Evolutionary conservation across 1,139 yeast genomes (phyloP), one percentile per base, ranked within the genome.

Genomic region (Yamadazyma conglobata): DNA sequence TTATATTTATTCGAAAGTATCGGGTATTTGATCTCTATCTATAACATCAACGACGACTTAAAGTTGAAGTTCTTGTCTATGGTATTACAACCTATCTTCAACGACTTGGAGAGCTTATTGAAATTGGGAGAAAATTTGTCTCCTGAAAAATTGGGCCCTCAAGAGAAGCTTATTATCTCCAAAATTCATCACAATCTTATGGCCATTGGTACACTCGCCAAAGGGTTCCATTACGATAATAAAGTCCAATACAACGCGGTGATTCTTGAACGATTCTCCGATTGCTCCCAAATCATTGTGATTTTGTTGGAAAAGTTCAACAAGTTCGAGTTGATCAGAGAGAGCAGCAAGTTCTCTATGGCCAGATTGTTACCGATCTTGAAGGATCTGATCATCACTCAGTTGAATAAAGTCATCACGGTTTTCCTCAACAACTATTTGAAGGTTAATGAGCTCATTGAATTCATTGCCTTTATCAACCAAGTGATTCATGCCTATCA

Each of bases 161-260:
- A 27, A 19, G 28, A 31, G 13, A 30, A 30, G 25, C 15, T 70
- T 28, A 50, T 72, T 21, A 69, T 81, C 4, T 58, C 85, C 28
- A 93, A 87, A 52, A 80, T 88, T 2, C 96, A 91, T 54, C 96
- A 91, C 53, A 73, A 81, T 24, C 60, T 93, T 28, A 77, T 86
- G 78, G 91, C 96, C 0, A 75, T 91, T 32, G 96, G 96, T 21
- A 86, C 96, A 0, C 72, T 89, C 48, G 84, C 89, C 3, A 74
- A 91, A 49, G 97, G 97, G 2, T 79, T 84, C 46, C 82, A 78
- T 42, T 69, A 68, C 28, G 68, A 62, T 28, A 44, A 44, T 17
- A 50, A 20, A 51, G 48, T 11, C 19, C 56, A 54, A 24, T 40
- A 60, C 49, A 38, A 56, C 43, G 46, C 43, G 39, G 66, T 59